Percentiles rank a stretch among this genome's conserved stretches.
Conservation (phyloP, 2,329 filamentous ascomycete species). For the Drechslera avenae region DNA sequence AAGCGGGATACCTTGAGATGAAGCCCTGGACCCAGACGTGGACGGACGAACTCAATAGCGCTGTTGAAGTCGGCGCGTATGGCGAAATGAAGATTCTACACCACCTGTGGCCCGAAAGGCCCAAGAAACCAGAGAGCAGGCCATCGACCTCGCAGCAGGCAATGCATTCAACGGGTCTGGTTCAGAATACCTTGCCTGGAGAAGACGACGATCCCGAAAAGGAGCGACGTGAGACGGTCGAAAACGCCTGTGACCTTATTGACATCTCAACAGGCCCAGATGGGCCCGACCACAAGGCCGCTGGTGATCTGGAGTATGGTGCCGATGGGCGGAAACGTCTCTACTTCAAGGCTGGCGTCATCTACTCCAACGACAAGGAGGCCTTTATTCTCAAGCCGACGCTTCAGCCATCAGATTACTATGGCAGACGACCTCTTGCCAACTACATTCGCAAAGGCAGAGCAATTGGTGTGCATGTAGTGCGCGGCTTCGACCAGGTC, state of each 20-base stretch:
- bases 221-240: constrained; percentile 50
- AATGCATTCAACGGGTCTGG: constrained; percentile 34
- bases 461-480: constrained; percentile 82
- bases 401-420: constrained; percentile 82
- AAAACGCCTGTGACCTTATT: constrained; percentile 54
- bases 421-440: constrained; percentile 77
- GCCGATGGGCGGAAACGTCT: constrained; percentile 58
- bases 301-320: constrained; percentile 50
- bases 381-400: constrained; percentile 88
- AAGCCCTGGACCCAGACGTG: constrained; percentile 91
- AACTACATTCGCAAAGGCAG: constrained; percentile 81
- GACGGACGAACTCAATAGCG: constrained; percentile 87
- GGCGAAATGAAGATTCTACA: constrained; percentile 92
- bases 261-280: constrained; percentile 54
- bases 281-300: constrained; percentile 56
- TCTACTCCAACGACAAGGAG: constrained; percentile 77
- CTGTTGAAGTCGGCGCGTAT: constrained; percentile 83
- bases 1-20: constrained; percentile 86
- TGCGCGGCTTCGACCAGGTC: constrained; percentile 82
- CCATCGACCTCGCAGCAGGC: constrained; percentile 47
- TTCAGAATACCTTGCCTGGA: constrained; percentile 42
- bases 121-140: constrained; percentile 56
- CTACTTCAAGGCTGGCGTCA: constrained; percentile 78
- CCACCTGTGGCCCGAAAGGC: constrained; percentile 76
- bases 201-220: constrained; percentile 51